These are phyloP conservation scores for Sphagnum fallax DNA, from an alignment of 228 moss, liverwort and hornwort species.

Conservation along the genomic window DNA sequence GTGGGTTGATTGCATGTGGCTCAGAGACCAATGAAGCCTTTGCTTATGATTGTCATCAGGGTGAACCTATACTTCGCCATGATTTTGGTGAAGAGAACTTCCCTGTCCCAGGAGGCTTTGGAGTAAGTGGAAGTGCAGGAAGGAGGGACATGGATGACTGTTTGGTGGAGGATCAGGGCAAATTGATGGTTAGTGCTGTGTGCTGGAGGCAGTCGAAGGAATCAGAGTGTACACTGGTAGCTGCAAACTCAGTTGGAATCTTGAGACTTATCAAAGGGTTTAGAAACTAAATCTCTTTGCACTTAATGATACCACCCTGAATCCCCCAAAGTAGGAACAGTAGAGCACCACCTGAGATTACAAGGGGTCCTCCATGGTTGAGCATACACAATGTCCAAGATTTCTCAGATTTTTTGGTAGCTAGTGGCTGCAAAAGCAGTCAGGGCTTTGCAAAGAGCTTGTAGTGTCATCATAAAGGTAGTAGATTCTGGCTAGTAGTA, in stretches of 20 bases:
- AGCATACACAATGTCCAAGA: too few species aligned
- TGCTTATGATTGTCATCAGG: slow-evolving; percentile 16
- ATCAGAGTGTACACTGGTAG: slow-evolving; percentile 59
- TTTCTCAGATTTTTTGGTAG: too few species aligned
- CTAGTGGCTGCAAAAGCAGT: too few species aligned
- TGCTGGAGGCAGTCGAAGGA: slow-evolving; percentile 33
- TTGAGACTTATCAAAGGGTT: slow-evolving; percentile 41
- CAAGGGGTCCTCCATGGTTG: too few species aligned
- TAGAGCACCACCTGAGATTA: too few species aligned
- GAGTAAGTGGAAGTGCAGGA: not conserved
- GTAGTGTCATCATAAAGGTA: too few species aligned
- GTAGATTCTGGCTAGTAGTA: too few species aligned
- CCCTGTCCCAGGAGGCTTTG: not conserved
- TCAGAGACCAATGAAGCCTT: slow-evolving; percentile 83
- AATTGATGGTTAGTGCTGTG: slow-evolving; percentile 36
- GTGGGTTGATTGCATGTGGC: slow-evolving; percentile 70
- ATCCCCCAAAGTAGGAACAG: too few species aligned
- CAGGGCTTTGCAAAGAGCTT: too few species aligned
- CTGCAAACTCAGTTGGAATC: slow-evolving; percentile 82
- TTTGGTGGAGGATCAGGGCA: slow-evolving; percentile 13
- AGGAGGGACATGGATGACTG: not conserved
- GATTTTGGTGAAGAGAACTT: slow-evolving; percentile 5
- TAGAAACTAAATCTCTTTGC: not conserved
- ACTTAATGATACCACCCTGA: too few species aligned
- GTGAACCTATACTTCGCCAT: slow-evolving; percentile 15